phyloP scores from a whole-genome alignment of 768 basidiomycete genomes.

The Amanita rimosa region DNA sequence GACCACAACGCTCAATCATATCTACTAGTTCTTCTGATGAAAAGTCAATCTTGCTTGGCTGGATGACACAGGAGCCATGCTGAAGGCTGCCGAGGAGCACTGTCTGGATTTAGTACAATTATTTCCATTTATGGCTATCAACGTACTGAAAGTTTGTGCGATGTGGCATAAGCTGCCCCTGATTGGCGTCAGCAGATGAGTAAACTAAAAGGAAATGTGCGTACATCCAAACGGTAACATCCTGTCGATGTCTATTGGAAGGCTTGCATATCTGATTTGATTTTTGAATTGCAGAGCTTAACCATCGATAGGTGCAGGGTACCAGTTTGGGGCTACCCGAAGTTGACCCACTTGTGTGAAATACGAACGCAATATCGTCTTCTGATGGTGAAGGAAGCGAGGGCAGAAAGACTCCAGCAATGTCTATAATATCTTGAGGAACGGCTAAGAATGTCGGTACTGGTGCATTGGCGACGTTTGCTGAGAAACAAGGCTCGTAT shows the following conservation, averaged over 20 bases:
- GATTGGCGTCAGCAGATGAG: conserved; percentile 19
- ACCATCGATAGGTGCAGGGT: conserved; percentile 57
- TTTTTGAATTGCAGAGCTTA: conserved; percentile 51
- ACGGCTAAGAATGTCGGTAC: conserved; percentile 39
- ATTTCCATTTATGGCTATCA: conserved; percentile 14
- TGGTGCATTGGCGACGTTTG: conserved; percentile 31
- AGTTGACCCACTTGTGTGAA: conserved; percentile 76
- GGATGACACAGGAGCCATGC: conserved; percentile 62
- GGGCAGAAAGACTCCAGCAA: conserved; percentile 29
- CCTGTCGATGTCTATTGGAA: conserved; percentile 36
- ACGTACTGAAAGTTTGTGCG: conserved; percentile 57
- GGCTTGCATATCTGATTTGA: conserved; percentile 41
- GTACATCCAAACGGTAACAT: conserved; percentile 67
- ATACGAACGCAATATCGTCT: conserved; percentile 48
- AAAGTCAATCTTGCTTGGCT: conserved; percentile 56
- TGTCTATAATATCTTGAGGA: conserved; percentile 25
- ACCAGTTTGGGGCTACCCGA: conserved; percentile 76
- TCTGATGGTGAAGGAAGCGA: conserved; percentile 24
- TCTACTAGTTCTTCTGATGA: conserved; percentile 58
- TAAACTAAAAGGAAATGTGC: conserved; percentile 18
- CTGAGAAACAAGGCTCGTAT: conserved; percentile 46
- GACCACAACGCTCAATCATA: conserved; percentile 56
- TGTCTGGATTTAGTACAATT: conserved; percentile 16
- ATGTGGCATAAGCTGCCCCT: conserved; percentile 84
- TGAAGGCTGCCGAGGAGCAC: conserved; percentile 67